Conservation (phyloP, 805 yeast species). For the Yamadazyma ubonensis region DNA sequence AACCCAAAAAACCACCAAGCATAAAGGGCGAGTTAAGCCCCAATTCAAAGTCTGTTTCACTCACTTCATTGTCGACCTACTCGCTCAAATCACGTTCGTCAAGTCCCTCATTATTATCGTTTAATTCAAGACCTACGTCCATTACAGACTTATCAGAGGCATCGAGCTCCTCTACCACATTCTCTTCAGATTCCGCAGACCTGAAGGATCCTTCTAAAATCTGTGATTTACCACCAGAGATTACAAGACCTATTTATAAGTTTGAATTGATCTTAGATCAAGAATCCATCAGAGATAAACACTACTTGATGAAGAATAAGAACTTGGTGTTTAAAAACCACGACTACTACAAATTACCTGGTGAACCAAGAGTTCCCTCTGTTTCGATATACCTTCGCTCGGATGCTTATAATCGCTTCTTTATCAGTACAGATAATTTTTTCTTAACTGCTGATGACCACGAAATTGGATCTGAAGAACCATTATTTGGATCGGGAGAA, state of each 20-base stretch:
- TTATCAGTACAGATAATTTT: conserved; percentile 31
- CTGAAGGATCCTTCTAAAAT: conserved; percentile 36
- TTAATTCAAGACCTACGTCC: conserved; percentile 36
- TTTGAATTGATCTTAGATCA: conserved; percentile 47
- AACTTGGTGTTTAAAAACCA: conserved; percentile 8
- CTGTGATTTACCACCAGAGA: conserved; percentile 42
- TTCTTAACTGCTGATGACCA: conserved; percentile 15
- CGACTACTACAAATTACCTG: conserved; percentile 18
- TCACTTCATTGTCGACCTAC: conserved; percentile 36
- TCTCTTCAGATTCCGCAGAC: not conserved
- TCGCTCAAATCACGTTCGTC: conserved; percentile 33
- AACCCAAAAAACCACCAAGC: not conserved
- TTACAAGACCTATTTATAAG: conserved; percentile 44
- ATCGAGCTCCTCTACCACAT: conserved; percentile 27
- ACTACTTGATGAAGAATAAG: conserved; percentile 19
- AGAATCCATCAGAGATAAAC: conserved; percentile 37
- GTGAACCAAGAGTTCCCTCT: conserved; percentile 27
- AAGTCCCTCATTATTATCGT: conserved; percentile 39
- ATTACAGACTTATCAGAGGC: conserved; percentile 32
- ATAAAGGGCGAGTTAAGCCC: conserved; percentile 6
- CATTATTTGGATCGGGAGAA: not conserved
- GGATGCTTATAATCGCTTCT: conserved; percentile 30
- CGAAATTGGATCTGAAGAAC: conserved; percentile 5
- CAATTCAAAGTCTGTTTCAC: conserved; percentile 32
- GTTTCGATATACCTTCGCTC: conserved; percentile 32